Base-by-base conservation (phyloP, 208 protist species). In the Jaenimonas drosophilae region DNA sequence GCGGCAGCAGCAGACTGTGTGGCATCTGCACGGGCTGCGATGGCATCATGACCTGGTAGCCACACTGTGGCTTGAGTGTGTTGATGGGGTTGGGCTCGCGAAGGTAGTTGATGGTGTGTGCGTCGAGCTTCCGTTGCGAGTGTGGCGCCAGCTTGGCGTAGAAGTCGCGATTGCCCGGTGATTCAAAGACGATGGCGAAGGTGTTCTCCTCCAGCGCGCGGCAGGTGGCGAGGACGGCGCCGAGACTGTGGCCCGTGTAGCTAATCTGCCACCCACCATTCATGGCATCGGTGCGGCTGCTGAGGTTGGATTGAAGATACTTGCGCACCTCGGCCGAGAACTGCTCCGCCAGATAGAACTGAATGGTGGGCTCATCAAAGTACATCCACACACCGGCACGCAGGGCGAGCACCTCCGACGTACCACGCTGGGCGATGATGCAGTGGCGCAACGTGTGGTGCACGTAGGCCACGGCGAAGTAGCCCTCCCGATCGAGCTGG, bases 171-270 rank as follows among this genome's bases (percentile, higher is more conserved):
- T 88, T 86, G 5, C 88, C 88, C 0, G 88, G 83, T 0, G 81
- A 77, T 45, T 95, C 88, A 59, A 95, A 95, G 2, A 79, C 87
- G 30, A 95, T 59, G 16, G 83, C 88, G 28, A 69, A 64, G 19
- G 81, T 86, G 25, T 59, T 59, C 32, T 93, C 84, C 42, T 85
- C 77, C 20, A 82, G 59, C 0, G 88, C 84, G 23, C 88, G 58
- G 46, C 63, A 72, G 17, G 80, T 62, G 0, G 88, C 88, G 39
- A 95, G 63, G 53, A 93, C 76, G 30, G 83, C 88, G 17, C 88
- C 88, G 19, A 95, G 74, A 63, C 83, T 92, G 59, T 95, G 88
- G 0, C 88, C 88, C 0, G 88, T 93, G 64, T 95, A 90, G 41
- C 71, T 85, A 17, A 95, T 38, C 34, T 69, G 67, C 66, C 71